These are phyloP conservation scores for Vitis rupestris DNA, from an alignment of 164 flowering plant genomes.

Conservation along the genomic window DNA sequence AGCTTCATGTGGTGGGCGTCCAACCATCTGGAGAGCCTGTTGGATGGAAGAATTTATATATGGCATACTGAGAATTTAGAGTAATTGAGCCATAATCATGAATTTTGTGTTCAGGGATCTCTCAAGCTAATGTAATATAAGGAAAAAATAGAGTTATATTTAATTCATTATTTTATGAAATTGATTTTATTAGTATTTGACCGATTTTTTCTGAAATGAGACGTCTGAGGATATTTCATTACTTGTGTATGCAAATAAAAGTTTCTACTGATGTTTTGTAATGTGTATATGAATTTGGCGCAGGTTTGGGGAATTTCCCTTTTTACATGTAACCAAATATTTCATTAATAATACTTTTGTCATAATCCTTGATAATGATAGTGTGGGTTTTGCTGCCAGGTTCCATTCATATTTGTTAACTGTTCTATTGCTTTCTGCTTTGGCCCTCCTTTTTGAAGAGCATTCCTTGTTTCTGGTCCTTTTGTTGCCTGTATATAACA, in stretches of 20 bases:
- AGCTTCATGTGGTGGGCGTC: conserved; percentile 18
- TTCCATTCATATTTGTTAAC: background rate
- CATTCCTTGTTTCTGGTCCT: background rate
- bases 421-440: background rate
- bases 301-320: background rate
- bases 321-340: too few species aligned
- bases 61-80: background rate
- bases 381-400: background rate
- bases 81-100: background rate
- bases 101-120: background rate
- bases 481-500: conserved; percentile 2
- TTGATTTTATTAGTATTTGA: background rate
- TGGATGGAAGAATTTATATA: conserved; percentile 1
- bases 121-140: background rate
- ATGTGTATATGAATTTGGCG: background rate
- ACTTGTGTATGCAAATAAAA: background rate
- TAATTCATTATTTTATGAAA: background rate
- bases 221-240: background rate
- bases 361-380: too few species aligned
- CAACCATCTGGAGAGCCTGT: conserved; percentile 8
- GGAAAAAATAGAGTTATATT: background rate
- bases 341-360: too few species aligned
- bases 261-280: background rate
- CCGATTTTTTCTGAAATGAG: background rate
- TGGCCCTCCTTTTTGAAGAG: background rate